Conservation (phyloP, 257 asterid genomes). For the Ilex aquifolium region DNA sequence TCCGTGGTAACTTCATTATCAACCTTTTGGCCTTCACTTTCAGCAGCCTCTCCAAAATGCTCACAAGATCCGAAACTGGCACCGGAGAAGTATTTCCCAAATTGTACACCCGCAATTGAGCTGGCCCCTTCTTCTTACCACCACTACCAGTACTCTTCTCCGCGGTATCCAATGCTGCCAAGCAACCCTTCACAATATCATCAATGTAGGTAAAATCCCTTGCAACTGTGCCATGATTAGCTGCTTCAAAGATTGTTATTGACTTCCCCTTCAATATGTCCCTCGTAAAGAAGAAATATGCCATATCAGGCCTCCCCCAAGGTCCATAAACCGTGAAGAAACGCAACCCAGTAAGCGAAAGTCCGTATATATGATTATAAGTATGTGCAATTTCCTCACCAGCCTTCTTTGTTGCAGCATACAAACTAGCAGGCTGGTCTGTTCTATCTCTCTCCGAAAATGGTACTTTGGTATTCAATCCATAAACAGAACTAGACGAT, state of each 20-base stretch:
- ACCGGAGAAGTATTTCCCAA: slow-evolving; percentile 95
- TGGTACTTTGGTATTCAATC: slow-evolving; percentile 85
- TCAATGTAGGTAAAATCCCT: slow-evolving; percentile 95
- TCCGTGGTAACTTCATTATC: slow-evolving; percentile 84
- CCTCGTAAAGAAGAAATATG: slow-evolving; percentile 82
- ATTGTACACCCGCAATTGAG: slow-evolving; percentile 80
- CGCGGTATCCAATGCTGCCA: slow-evolving; percentile 86
- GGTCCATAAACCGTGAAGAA: slow-evolving; percentile 97
- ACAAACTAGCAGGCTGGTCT: slow-evolving; percentile 92
- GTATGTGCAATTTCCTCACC: slow-evolving; percentile 97
- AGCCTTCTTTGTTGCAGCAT: slow-evolving; percentile 95
- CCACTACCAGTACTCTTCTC: slow-evolving; percentile 96
- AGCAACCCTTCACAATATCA: slow-evolving; percentile 93
- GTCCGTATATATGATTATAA: slow-evolving; percentile 86
- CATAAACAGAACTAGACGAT: slow-evolving; percentile 94
- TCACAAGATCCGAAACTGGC: slow-evolving; percentile 86
- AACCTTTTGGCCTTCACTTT: slow-evolving; percentile 79
- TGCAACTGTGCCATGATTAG: slow-evolving; percentile 92
- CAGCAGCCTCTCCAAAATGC: slow-evolving; percentile 82
- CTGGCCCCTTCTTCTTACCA: slow-evolving; percentile 90
- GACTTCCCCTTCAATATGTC: slow-evolving; percentile 90
- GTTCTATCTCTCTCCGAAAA: slow-evolving; percentile 86
- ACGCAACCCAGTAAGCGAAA: slow-evolving; percentile 83
- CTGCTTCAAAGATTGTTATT: slow-evolving; percentile 72
- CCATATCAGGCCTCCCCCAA: slow-evolving; percentile 99